Evolutionary conservation across 1,284 basidiomycete species (phyloP), one percentile per base, ranked within the genome.

Genomic region (Marasmius tenuissimus): DNA sequence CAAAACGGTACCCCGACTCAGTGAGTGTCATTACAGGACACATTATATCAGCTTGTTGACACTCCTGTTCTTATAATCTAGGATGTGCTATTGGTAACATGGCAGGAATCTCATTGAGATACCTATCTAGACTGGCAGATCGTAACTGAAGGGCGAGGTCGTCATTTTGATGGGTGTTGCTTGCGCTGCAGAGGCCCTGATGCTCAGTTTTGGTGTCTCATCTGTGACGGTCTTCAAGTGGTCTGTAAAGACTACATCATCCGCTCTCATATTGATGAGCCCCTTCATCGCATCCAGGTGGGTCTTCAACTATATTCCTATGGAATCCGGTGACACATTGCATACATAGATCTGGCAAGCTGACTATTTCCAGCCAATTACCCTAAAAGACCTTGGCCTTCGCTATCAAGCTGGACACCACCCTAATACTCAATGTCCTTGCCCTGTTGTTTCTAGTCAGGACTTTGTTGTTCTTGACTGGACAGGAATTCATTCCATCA

Each of bases 391-490:
- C 6, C 22, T 66, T 0, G 59, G 62, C 8, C 42, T 62, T 0
- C 33, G 18, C 0, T 33, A 59, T 10, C 60, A 63, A n/a, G 42
- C 63, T 35, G 65, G 65, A n/a, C 65, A 66, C 52, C 8, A 18
- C 2, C 52, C 60, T 5, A 57, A 57, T 5, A 33, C 40, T 18
- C 2, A 3, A 1, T 66, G 65, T 53, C 16, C 27, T 9, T 47
- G 39, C 33, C 53, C 57, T 18, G 16, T 8, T 3, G 0, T 16
- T 4, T 59, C 40, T 9, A 33, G 59, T 37, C 9, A 35, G 2
- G 53, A 63, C n/a, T 63, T 65, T 45, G 33, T 39, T 22, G 58
- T 65, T 4, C 14, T 65, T n/a, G 47, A 60, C 35, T 14, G 33
- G 3, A 62, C 62, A 18, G 53, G 58, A 22, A 58, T 65, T 10